A percentile compares a stretch with the other conserved stretches of the same genome.
Conservation (phyloP, 768 basidiomycete species). For the Kwoniella bestiolae region DNA sequence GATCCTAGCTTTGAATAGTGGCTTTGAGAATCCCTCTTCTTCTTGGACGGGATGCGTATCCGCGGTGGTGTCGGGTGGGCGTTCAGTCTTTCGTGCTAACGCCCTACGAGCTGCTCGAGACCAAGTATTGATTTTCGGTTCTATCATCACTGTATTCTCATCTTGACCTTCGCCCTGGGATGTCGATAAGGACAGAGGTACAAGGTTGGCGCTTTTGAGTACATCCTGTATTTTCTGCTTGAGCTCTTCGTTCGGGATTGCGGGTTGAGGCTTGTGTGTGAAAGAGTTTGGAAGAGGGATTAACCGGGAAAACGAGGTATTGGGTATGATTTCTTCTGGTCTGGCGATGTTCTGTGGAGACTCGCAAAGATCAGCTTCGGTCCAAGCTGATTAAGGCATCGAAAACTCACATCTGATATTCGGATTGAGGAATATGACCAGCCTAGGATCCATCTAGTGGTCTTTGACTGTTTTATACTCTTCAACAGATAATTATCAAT, state of each 20-base stretch:
- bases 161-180: conserved; percentile 1
- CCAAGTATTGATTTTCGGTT: conserved; percentile 43
- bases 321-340: conserved; percentile 32
- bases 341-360: conserved; percentile 30
- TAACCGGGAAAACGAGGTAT: conserved; percentile 38
- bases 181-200: neutral
- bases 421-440: conserved; percentile 75
- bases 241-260: conserved; percentile 16
- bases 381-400: neutral
- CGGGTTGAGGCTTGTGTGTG: conserved; percentile 19
- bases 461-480: conserved; percentile 82
- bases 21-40: conserved; percentile 6
- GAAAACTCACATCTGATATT: conserved; percentile 73
- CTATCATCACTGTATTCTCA: conserved; percentile 7
- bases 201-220: neutral
- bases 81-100: conserved; percentile 20
- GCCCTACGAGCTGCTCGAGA: conserved; percentile 43
- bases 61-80: neutral
- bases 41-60: neutral
- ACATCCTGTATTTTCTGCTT: conserved; percentile 16
- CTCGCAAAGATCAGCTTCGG: conserved; percentile 7
- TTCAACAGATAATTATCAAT: conserved; percentile 84
- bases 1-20: conserved; percentile 20
- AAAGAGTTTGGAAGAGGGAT: conserved; percentile 32
- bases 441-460: conserved; percentile 86